phyloP scores from a whole-genome alignment of 1,284 basidiomycete species.

The Cryptococcus sp. region DNA sequence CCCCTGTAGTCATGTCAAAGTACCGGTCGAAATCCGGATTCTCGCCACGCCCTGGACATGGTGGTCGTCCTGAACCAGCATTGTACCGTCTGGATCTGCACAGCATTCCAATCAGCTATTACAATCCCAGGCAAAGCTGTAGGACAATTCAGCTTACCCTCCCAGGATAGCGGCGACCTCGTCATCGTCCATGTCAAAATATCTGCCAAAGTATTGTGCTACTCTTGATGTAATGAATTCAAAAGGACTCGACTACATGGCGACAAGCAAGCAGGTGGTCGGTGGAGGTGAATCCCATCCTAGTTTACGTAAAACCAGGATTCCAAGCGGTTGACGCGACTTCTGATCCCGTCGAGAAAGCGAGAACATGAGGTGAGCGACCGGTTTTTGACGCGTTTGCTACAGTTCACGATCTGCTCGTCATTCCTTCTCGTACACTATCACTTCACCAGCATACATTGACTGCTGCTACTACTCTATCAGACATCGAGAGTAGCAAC shows the following conservation, averaged over 20 bases:
- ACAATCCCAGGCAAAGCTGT: neutral
- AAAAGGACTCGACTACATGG: neutral
- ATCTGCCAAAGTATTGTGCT: neutral
- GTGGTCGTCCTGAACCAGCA: constrained; percentile 1
- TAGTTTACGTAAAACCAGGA: neutral
- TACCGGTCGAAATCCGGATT: constrained; percentile 42
- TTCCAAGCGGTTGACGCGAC: constrained; percentile 9
- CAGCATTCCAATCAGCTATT: neutral
- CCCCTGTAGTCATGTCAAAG: constrained; percentile 20
- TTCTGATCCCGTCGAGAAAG: neutral
- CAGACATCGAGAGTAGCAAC: neutral
- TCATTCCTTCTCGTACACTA: too few species aligned
- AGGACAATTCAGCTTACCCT: constrained; percentile 7
- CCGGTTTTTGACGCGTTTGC: constrained; percentile 1
- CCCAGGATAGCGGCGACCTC: constrained; percentile 20
- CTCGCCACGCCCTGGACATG: constrained; percentile 28
- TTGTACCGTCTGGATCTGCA: constrained; percentile 8
- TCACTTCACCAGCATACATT: too few species aligned
- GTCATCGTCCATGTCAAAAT: constrained; percentile 21
- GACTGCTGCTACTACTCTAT: too few species aligned
- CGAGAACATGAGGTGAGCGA: neutral
- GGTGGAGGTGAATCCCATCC: neutral
- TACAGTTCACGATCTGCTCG: too few species aligned
- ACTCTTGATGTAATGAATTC: neutral
- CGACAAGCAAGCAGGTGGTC: neutral